phyloP scores from a whole-genome alignment of 2,329 filamentous ascomycete species.

The Aphanoascus verrucosus region DNA sequence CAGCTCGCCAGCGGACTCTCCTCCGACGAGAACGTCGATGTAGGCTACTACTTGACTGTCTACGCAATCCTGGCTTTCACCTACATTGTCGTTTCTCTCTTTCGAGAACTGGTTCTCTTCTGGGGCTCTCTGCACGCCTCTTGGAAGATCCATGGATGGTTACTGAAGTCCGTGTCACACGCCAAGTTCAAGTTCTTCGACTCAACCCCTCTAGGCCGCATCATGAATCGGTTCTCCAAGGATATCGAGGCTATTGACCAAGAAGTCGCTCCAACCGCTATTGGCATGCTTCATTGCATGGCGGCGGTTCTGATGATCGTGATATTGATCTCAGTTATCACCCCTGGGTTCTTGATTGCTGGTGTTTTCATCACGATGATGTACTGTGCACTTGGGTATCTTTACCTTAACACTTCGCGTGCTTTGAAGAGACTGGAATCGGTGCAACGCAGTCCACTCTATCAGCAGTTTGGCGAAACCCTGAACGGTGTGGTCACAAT shows the following conservation, averaged over 20 bases:
- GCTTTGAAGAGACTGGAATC: constrained; percentile 93
- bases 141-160: constrained; percentile 63
- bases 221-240: constrained; percentile 98
- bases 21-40: constrained; percentile 51
- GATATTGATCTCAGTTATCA: constrained; percentile 74
- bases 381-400: constrained; percentile 71
- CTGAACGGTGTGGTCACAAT: constrained; percentile 92
- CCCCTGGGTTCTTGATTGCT: constrained; percentile 79
- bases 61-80: constrained; percentile 69
- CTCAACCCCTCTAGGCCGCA: constrained; percentile 82
- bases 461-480: constrained; percentile 97
- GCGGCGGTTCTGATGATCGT: constrained; percentile 72
- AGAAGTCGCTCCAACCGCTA: constrained; percentile 85
- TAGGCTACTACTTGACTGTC: constrained; percentile 69
- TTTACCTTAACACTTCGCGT: constrained; percentile 87
- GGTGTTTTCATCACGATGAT: constrained; percentile 72
- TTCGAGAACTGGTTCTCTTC: constrained; percentile 81
- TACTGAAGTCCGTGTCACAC: constrained; percentile 69
- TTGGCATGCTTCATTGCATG: constrained; percentile 58
- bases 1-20: constrained; percentile 16
- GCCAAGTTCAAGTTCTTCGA: constrained; percentile 98
- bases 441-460: constrained; percentile 83
- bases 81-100: constrained; percentile 70
- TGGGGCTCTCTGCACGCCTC: constrained; percentile 84
- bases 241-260: constrained; percentile 92